Conservation (phyloP, 202 grass and related monocot genomes). For the Panicum hallii region DNA sequence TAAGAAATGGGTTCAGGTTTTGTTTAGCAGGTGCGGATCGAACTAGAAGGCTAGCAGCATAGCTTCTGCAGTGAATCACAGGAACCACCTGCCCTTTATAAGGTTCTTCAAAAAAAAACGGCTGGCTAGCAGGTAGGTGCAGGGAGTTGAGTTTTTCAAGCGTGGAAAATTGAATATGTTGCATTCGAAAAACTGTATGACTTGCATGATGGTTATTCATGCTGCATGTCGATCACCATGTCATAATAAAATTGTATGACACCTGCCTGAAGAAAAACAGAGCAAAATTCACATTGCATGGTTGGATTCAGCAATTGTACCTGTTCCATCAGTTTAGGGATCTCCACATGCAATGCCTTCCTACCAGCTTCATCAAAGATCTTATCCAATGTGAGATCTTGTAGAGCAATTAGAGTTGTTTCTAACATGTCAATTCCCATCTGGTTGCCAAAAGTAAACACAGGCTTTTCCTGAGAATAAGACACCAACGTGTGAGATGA, state of each 20-base stretch:
- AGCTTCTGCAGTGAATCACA: neutral
- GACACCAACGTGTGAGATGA: constrained; percentile 36
- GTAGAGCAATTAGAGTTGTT: constrained; percentile 87
- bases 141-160: neutral
- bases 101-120: neutral
- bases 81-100: neutral
- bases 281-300: neutral
- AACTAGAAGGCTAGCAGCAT: neutral
- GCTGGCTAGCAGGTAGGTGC: neutral
- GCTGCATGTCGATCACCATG: neutral
- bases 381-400: constrained; percentile 96
- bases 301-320: constrained; percentile 36
- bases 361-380: constrained; percentile 88
- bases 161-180: neutral
- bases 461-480: constrained; percentile 71
- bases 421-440: constrained; percentile 98
- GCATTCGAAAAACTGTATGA: neutral
- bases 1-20: neutral
- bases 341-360: constrained; percentile 65
- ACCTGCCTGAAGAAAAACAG: neutral
- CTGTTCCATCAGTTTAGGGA: constrained; percentile 97
- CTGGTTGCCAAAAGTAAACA: constrained; percentile 96
- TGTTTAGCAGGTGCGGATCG: neutral
- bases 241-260: neutral
- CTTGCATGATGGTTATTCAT: neutral